Evolutionary conservation across 148 eudicot species (phyloP), one percentile per base, ranked within the genome.

Genomic region (Polygonum aviculare): DNA sequence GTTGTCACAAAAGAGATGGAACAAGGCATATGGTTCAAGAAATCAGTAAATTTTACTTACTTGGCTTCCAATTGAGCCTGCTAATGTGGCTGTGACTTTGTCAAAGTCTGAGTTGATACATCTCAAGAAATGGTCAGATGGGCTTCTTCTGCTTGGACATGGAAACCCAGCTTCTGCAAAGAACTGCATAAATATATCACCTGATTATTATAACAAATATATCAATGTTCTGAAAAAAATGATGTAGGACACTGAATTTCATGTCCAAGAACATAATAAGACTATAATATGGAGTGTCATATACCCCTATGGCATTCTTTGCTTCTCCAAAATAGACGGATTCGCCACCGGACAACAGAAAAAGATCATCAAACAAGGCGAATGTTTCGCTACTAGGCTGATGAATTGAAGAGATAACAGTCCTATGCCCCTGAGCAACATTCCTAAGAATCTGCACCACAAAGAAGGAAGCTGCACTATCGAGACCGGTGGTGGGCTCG

Each of bases 311-410:
- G 31, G 97, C 97, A 36, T 50, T 82, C 73, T 91, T 82, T 48
- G 97, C 90, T 78, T 88, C 91, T 55, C 98, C 98, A 83, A 94
- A 88, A 76, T 82, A 91, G 36, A 90, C 85, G 7, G 84, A 57
- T 80, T 94, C 95, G 22, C 97, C 98, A 19, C 91, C 89, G 8
- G 97, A 91, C 21, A 91, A 80, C 21, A 90, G 69, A 62, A 78
- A 86, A 51, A 94, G 91, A 69, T 90, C 90, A 81, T 94, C 98
- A 80, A 94, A 94, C 57, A 94, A 83, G 0, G 94, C 89, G 72
- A 94, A 94, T 16, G 90, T 93, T 80, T 94, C 98, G 75, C 95
- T 83, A 47, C 97, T 91, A 3, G 97, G 97, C 82, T 93, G 98
- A 71, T 93, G 97, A 84, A 93, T 90, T 0, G 98, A 91, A 40